Base-by-base conservation (phyloP, 2,329 filamentous ascomycete genomes). In the Colletotrichum paranaense region DNA sequence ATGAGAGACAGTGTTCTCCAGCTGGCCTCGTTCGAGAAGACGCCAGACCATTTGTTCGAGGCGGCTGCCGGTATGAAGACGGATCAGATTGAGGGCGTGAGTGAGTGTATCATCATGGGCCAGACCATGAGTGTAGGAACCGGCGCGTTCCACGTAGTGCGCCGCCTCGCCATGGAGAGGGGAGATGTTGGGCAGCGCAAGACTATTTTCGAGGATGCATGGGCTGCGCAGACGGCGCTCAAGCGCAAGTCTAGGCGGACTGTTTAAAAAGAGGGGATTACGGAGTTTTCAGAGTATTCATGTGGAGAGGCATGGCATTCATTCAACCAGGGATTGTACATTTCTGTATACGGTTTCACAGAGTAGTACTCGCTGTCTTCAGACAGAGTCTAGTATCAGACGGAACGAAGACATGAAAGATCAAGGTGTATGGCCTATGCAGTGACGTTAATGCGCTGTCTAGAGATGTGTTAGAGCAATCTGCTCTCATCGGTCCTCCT, bases 61-160 rank as follows among this genome's bases (percentile, higher is more conserved):
- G 97, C 97, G 3, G 97, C 95, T 7, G 94, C 95, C 5, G 92
- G 92, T 69, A 97, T 97, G 88, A 98, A 98, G 86, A 93, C 91
- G 32, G 97, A 99, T 84, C 88, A 90, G 75, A 97, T 99, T 74
- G 94, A 98, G 82, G 97, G 97, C 78, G 97, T 99, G 11, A 94
- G 91, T 68, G 97, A 99, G 85, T 97, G 95, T 83, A 98, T 99
- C 80, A 99, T 99, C 80, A 97, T 98, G 92, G 97, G 97, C 19
- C 96, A 98, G 87, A 95, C 93, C 55, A 97, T 98, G 90, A 90
- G 90, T 57, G 88, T 99, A 46, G 97, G 97, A 6, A 99, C 97
- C 0, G 97, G 97, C 5, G 93, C 94, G 1, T 97, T 98, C 88
- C 92, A 97, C 80, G 93, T 98, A 28, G 93, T 98, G 3, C 87